Conservation (phyloP, 2,329 filamentous ascomycete species). For the Neopestalotiopsis sp. region DNA sequence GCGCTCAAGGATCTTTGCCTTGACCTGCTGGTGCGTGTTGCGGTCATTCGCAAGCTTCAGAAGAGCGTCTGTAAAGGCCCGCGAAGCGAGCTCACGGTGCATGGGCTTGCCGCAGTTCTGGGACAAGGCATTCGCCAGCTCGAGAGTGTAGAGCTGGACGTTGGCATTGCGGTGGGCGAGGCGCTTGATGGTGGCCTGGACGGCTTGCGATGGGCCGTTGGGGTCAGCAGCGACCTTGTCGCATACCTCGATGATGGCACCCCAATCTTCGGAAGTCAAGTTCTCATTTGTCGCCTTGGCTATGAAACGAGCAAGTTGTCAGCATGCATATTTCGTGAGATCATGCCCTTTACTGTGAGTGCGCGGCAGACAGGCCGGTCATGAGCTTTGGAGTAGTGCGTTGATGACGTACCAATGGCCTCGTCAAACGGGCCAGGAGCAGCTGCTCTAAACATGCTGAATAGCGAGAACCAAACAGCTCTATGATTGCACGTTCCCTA, state of each 20-base stretch:
- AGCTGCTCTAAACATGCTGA: slow-evolving; percentile 61
- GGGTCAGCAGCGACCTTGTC: slow-evolving; percentile 61
- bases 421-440: slow-evolving; percentile 62
- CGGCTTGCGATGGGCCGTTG: slow-evolving; percentile 78
- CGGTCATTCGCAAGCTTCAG: slow-evolving; percentile 90
- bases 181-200: slow-evolving; percentile 89
- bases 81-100: slow-evolving; percentile 87
- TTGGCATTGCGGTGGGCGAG: slow-evolving; percentile 94
- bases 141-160: slow-evolving; percentile 92
- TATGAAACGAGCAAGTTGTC: slow-evolving; percentile 32
- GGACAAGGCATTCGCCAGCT: slow-evolving; percentile 88
- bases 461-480: neutral
- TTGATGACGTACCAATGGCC: slow-evolving; percentile 47
- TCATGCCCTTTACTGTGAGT: neutral
- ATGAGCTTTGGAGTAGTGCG: neutral
- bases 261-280: slow-evolving; percentile 81
- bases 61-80: slow-evolving; percentile 92
- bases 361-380: neutral
- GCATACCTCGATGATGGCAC: slow-evolving; percentile 68
- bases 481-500: neutral
- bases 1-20: slow-evolving; percentile 93
- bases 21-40: slow-evolving; percentile 96
- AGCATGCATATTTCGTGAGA: neutral
- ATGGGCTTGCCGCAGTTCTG: slow-evolving; percentile 89
- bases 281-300: slow-evolving; percentile 94